Evolutionary conservation across 257 asterid species (phyloP), one percentile per base, ranked within the genome.

Genomic region (Hygrophila difformis): DNA sequence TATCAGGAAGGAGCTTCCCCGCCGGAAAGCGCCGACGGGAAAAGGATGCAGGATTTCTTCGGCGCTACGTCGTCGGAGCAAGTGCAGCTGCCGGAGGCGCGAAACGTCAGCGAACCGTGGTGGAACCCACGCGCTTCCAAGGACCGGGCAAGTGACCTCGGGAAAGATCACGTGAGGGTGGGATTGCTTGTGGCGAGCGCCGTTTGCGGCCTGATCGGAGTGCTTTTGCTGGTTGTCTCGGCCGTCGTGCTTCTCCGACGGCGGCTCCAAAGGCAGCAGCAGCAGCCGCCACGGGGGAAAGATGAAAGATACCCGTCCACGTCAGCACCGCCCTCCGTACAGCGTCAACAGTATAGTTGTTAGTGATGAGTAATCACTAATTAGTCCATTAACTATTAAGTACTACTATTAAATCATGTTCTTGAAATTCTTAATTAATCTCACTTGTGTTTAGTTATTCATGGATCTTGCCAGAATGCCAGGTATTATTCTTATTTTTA

Each of bases 201-300:
- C 66, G 66, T 69, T 33, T 77, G 84, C 39, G 93, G 82, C 1
- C 8, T 63, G 5, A 47, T 42, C 48, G 93, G 87, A 56, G 60
- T 69, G 54, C 68, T 62, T 44, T 57, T 81, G 73, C 56, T 81
- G 51, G 61, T 47, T 20, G 77, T 64, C 17, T 60, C 84, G 7
- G 93, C 66, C 0, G 17, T 60, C 13, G 54, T 74, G n/a, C n/a
- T n/a, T 10, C 57, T 59, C 37, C 51, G 66, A 17, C 18, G 47
- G 17, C 71, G 87, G 60, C 53, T 57, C 49, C 66, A 62, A 17
- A 70, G 46, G 59, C 56, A 17, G 67, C 31, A 26, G 31, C 7
- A 8, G 31, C 31, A 53, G 14, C n/a, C n/a, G n/a, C n/a, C n/a
- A 33, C 8, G 12, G 44, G 53, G 46, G 22, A 57, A 14, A 44